Base-by-base conservation (phyloP, 2,329 filamentous ascomycete species). In the Neoarthrinium moseri region DNA sequence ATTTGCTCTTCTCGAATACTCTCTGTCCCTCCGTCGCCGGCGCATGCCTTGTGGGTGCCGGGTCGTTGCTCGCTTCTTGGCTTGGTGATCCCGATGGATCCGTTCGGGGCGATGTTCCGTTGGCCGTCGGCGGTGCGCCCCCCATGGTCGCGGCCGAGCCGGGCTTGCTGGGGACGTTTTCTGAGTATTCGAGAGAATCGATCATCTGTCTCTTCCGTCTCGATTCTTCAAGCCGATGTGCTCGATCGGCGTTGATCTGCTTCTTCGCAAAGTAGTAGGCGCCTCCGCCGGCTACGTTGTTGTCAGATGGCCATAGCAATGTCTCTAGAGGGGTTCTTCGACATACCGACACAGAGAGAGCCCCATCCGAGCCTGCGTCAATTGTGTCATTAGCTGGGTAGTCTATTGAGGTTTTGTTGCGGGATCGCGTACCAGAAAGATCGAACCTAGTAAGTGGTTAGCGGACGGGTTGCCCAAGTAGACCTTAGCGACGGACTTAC, bases 231-330 rank as follows among this genome's bases (percentile, higher is more conserved):
- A 87, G 81, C 59, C 89, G 83, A 50, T 81, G 74, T 50, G 81
- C 77, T 53, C 92, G 88, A 69, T 96, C 91, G 56, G 88, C 88
- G 65, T 96, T 96, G 78, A 99, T 95, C 67, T 85, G 86, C 63
- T 83, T 80, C 78, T 99, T 99, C 53, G 94, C 94, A 66, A 96
- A 96, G 74, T 89, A 91, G 77, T 97, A 99, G 60, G 92, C 91
- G 52, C 86, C 89, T 54, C 83, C 94, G 62, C 92, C 94, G 56
- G 91, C 90, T 91, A 62, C 43, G 23, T 44, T 29, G 17, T 45
- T 36, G 51, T 58, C 49, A 53, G 50, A 26, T 43, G 21, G 50
- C 56, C 24, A 50, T 45, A 47, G 43, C 36, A 20, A 17, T 5
- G 42, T 22, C 18, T 15, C 17, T 27, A 46, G n/a, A n/a, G n/a